Evolutionary conservation across 306 rosid genomes (phyloP).

Genomic region (Gastrolobium villosum): DNA sequence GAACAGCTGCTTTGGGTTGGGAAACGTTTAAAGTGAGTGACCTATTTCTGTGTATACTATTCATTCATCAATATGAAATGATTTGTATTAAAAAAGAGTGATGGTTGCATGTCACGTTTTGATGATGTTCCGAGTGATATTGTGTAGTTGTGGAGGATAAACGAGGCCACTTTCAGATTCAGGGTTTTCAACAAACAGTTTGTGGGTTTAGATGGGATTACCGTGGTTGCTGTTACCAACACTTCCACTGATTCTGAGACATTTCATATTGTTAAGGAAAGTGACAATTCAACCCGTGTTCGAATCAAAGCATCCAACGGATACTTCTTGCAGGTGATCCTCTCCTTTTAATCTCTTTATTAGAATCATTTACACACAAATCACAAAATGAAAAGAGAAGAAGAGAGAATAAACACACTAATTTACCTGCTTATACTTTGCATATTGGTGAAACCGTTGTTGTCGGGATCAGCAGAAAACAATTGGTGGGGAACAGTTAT

Average conservation of each 20-base stretch:
- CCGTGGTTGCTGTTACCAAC: constrained; percentile 60
- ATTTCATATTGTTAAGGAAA: constrained; percentile 60
- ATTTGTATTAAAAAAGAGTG: background rate
- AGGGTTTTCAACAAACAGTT: constrained; percentile 72
- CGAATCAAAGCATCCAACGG: constrained; percentile 77
- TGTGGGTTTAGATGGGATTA: constrained; percentile 65
- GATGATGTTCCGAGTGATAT: background rate
- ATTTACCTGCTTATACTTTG: no score
- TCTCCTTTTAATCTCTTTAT: no score
- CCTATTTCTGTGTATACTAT: no score
- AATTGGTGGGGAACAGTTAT: no score
- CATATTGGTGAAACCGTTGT: no score
- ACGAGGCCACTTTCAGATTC: constrained; percentile 60
- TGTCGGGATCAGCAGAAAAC: no score
- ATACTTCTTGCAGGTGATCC: constrained; percentile 67
- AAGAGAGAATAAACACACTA: no score
- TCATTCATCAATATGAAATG: background rate
- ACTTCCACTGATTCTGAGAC: constrained; percentile 50
- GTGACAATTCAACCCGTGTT: constrained; percentile 51
- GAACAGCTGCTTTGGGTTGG: constrained; percentile 66
- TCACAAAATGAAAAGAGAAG: no score
- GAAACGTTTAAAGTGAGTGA: constrained; percentile 64
- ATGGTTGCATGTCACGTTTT: background rate
- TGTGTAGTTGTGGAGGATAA: constrained; percentile 78
- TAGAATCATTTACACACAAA: no score